Base-by-base conservation (phyloP, 1,284 basidiomycete species). In the Xerocomus nothofagi region DNA sequence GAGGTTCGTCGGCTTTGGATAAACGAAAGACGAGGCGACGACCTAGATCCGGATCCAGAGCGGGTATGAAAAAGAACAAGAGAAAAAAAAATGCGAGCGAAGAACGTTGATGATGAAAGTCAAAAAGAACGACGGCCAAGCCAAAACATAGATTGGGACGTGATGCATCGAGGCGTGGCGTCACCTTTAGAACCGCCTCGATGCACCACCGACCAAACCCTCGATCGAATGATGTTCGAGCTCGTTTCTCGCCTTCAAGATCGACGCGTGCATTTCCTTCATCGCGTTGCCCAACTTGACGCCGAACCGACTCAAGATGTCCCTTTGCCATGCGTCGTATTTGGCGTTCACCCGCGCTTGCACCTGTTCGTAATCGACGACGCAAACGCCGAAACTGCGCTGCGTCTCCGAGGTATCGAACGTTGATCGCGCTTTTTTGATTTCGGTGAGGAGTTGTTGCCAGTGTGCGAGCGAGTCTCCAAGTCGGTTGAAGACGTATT, bases 281-380 rank as follows among this genome's bases (percentile, higher is more conserved):
- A 99, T 98, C 46, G 86, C 87, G 51, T 87, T 86, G 7, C 92
- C 92, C 49, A 98, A 79, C 76, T 97, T 97, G 56, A 83, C 80
- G 6, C 96, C 97, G 64, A 98, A 98, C 39, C 92, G 79, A 56
- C 84, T 87, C 53, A 98, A 77, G 54, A 99, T 91, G 61, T 98
- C 97, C 56, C 88, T 79, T 75, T 99, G 95, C 96, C 96, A 98
- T 8, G 92, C 78, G 67, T 99, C 97, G 70, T 98, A 98, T 76
- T 98, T 98, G 52, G 95, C 92, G 67, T 98, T 98, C 62, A 99
- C 96, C 59, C 95, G 85, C 45, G 91, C 84, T 71, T 99, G 97
- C 18, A 98, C 96, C 67, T 97, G 95, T 68, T 98, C 95, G 70
- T 98, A 98, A 72, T 98, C 93, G 61, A 99, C 89, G 37, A 96